These are phyloP conservation scores for Dothistroma septosporum DNA, from an alignment of 2,329 filamentous ascomycete species.

Conservation along the genomic window DNA sequence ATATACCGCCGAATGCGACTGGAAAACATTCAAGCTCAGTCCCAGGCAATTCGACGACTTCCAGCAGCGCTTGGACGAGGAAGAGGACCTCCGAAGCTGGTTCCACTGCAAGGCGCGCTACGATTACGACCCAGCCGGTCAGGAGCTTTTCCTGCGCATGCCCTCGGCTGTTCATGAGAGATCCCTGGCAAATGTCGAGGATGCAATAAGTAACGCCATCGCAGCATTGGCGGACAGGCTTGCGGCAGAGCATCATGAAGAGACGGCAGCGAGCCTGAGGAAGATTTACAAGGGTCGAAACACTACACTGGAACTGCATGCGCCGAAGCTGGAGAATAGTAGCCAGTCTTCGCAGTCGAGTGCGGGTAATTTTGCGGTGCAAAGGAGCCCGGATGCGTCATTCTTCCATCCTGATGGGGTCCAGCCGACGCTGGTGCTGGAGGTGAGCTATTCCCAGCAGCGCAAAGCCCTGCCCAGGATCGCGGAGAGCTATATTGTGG, in stretches of 20 bases:
- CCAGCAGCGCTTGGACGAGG: not conserved
- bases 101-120: slow-evolving; percentile 13
- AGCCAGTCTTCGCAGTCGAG: slow-evolving; percentile 7
- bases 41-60: slow-evolving; percentile 7
- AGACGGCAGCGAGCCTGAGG: slow-evolving; percentile 2
- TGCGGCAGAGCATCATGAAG: not conserved
- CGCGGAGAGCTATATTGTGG: slow-evolving; percentile 35
- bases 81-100: not conserved
- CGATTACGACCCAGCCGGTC: slow-evolving; percentile 14
- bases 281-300: slow-evolving; percentile 10
- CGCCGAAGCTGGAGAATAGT: slow-evolving; percentile 9
- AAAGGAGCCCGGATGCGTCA: slow-evolving; percentile 11
- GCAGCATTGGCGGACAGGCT: not conserved
- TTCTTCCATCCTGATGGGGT: slow-evolving; percentile 2
- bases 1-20: not conserved
- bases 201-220: not conserved
- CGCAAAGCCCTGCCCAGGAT: slow-evolving; percentile 27
- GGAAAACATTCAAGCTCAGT: not conserved
- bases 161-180: slow-evolving; percentile 14
- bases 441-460: slow-evolving; percentile 35
- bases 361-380: slow-evolving; percentile 1
- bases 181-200: slow-evolving; percentile 8
- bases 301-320: slow-evolving; percentile 7
- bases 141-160: slow-evolving; percentile 18
- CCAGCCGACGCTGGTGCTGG: slow-evolving; percentile 24